These are phyloP conservation scores for Geotrichum cucujoidarum DNA, from an alignment of 1,139 yeast species.

Conservation along the genomic window DNA sequence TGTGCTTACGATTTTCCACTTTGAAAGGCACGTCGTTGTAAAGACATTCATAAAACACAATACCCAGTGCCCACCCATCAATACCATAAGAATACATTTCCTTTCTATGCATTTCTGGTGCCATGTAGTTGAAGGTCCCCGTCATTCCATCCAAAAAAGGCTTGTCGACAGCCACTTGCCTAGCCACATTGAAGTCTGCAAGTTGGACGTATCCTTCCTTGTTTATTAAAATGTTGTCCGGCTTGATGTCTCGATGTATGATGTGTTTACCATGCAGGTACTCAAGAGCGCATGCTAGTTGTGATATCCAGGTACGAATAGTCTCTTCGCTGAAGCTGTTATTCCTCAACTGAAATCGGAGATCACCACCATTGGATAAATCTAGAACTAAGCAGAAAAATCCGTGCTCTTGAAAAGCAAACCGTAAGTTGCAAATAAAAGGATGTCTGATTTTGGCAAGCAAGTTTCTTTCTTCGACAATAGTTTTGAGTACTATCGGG, in stretches of 20 bases:
- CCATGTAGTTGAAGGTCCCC: conserved; percentile 87
- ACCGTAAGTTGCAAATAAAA: conserved; percentile 71
- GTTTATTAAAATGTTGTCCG: conserved; percentile 63
- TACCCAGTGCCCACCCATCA: conserved; percentile 92
- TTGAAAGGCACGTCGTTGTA: conserved; percentile 81
- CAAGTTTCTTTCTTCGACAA: conserved; percentile 54
- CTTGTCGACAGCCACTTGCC: conserved; percentile 28
- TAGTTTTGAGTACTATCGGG: conserved; percentile 30
- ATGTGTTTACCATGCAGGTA: conserved; percentile 59
- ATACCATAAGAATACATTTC: conserved; percentile 67
- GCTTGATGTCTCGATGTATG: conserved; percentile 65
- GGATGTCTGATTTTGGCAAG: conserved; percentile 62
- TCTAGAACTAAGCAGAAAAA: conserved; percentile 71
- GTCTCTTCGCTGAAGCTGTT: conserved; percentile 53
- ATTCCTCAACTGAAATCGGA: conserved; percentile 65
- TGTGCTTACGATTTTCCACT: conserved; percentile 41
- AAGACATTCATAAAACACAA: conserved; percentile 73
- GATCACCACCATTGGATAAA: conserved; percentile 82
- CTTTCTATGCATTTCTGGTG: conserved; percentile 73
- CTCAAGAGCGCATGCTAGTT: conserved; percentile 61
- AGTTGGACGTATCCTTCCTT: conserved; percentile 66
- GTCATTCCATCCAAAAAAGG: conserved; percentile 52
- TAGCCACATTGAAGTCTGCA: conserved; percentile 61
- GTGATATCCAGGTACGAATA: conserved; percentile 61
- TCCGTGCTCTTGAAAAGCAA: conserved; percentile 74